These are phyloP conservation scores for Daldinia grandis DNA, from an alignment of 495 filamentous ascomycete genomes.

Conservation along the genomic window DNA sequence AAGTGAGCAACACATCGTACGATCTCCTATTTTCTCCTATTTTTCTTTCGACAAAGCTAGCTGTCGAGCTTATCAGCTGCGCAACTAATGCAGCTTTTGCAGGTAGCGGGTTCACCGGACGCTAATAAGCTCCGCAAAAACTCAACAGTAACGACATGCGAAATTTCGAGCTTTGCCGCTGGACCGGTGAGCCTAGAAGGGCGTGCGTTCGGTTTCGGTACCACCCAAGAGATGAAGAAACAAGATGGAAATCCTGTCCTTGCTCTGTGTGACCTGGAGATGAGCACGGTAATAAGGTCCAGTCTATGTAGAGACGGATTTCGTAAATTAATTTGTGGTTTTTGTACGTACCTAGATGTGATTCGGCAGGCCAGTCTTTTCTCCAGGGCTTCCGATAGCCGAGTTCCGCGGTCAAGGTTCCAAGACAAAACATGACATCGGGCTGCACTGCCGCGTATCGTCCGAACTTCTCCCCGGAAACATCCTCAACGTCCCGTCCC, in stretches of 20 bases:
- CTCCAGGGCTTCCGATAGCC: background rate
- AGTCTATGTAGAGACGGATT: background rate
- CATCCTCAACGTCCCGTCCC: constrained; percentile 21
- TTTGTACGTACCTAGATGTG: background rate
- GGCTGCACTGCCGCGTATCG: constrained; percentile 22
- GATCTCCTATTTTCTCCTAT: background rate
- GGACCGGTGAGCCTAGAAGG: constrained; percentile 15
- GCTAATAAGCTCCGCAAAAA: constrained; percentile 4
- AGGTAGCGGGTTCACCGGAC: constrained; percentile 18
- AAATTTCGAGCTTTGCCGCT: constrained; percentile 4
- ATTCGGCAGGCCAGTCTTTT: background rate
- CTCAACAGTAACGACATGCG: background rate
- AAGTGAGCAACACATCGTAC: background rate
- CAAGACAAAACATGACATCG: constrained; percentile 8
- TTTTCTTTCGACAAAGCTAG: background rate
- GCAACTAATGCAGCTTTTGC: constrained; percentile 35
- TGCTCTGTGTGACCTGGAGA: background rate
- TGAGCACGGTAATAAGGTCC: background rate
- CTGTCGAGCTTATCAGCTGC: constrained; percentile 17
- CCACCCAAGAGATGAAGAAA: background rate
- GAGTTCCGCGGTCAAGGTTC: background rate
- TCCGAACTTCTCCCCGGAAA: constrained; percentile 16
- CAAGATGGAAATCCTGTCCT: background rate
- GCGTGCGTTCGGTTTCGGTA: background rate
- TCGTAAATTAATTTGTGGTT: background rate